phyloP scores from a whole-genome alignment of 2,329 filamentous ascomycete species.

The Scortechinia acanthostroma region DNA sequence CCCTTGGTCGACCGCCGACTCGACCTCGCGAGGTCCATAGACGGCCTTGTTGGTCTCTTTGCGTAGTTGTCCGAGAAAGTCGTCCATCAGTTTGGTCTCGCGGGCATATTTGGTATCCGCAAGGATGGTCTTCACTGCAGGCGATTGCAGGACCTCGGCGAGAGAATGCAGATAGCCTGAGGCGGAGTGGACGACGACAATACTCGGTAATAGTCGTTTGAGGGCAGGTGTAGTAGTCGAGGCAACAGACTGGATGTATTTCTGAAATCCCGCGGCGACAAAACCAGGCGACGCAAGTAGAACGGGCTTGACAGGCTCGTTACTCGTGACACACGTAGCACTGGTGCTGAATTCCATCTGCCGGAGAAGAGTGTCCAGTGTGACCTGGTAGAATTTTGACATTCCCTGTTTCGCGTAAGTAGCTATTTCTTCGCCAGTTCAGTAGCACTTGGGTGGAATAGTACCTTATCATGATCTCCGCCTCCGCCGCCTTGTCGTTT shows the following conservation, averaged over 20 bases:
- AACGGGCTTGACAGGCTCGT: neutral
- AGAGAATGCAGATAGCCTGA: neutral
- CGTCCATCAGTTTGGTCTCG: slow-evolving; percentile 2
- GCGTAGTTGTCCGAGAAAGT: slow-evolving; percentile 1
- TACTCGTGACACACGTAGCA: neutral
- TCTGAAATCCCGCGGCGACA: neutral
- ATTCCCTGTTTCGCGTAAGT: neutral
- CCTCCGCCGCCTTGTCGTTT: neutral
- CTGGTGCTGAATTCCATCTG: slow-evolving; percentile 1
- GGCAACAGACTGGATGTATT: neutral
- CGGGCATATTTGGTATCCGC: neutral
- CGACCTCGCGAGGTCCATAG: slow-evolving; percentile 1
- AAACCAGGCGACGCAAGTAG: neutral
- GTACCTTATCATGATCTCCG: neutral
- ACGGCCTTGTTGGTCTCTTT: slow-evolving; percentile 2
- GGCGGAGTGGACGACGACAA: slow-evolving; percentile 1
- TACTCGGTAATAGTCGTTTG: neutral
- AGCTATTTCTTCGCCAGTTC: no score
- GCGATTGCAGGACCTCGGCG: neutral
- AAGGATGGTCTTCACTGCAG: neutral
- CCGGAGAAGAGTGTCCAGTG: slow-evolving; percentile 1
- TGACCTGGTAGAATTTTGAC: neutral
- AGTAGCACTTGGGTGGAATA: no score
- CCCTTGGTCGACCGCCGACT: slow-evolving; percentile 1
- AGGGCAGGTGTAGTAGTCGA: neutral